These are phyloP conservation scores for Acanthamoeba castellanii DNA, from an alignment of 208 protist species.

Conservation along the genomic window DNA sequence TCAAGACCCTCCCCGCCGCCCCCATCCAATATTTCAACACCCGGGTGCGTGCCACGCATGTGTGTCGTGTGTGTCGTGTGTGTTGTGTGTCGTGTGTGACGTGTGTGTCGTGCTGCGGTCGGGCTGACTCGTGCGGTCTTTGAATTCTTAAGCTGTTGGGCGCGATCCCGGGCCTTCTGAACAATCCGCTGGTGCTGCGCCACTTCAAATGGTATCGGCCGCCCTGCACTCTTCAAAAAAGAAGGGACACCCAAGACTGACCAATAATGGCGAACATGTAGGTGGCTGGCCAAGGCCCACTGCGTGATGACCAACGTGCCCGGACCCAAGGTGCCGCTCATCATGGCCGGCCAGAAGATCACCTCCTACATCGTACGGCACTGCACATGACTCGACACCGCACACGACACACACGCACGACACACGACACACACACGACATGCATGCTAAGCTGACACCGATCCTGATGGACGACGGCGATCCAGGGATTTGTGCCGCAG, in stretches of 20 bases:
- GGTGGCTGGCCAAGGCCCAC: not conserved
- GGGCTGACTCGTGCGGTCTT: too few species aligned
- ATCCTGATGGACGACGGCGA: not conserved
- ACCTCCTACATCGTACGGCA: constrained; percentile 1
- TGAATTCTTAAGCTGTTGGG: not conserved
- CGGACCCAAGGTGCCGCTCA: constrained; percentile 20
- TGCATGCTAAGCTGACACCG: too few species aligned
- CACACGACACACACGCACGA: not conserved
- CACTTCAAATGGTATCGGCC: not conserved
- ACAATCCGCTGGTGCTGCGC: not conserved
- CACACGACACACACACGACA: not conserved
- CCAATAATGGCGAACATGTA: not conserved
- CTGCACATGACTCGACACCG: too few species aligned
- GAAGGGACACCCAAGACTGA: too few species aligned
- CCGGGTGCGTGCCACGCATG: not conserved
- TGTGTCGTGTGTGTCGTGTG: not conserved
- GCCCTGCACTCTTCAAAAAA: not conserved
- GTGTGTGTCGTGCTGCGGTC: not conserved
- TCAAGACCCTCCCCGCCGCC: not conserved
- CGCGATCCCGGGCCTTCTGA: constrained; percentile 4
- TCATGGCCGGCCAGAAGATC: constrained; percentile 49
- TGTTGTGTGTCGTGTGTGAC: not conserved
- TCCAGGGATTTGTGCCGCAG: not conserved
- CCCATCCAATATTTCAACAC: not conserved
- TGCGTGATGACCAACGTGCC: constrained; percentile 64